These are phyloP conservation scores for Phallus indusiatus DNA, from an alignment of 768 basidiomycete genomes.

Conservation along the genomic window DNA sequence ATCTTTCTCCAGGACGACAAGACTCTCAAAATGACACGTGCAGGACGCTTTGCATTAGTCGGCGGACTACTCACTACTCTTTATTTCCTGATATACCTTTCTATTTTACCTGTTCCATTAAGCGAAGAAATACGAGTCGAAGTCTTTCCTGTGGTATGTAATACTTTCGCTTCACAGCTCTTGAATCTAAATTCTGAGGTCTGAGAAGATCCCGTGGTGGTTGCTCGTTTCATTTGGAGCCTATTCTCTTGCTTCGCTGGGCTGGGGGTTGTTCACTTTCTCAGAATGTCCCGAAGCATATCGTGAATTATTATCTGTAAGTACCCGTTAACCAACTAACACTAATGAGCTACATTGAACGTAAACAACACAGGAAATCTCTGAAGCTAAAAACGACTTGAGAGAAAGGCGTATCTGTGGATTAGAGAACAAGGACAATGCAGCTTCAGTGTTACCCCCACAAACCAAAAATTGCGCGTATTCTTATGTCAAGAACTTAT, in stretches of 20 bases:
- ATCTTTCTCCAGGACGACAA: neutral
- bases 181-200: neutral
- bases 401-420: conserved; percentile 53
- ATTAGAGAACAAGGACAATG: conserved; percentile 23
- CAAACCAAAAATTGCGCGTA: neutral
- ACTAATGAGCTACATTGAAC: neutral
- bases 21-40: conserved; percentile 44
- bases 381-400: conserved; percentile 46
- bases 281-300: conserved; percentile 77
- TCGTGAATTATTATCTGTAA: conserved; percentile 52
- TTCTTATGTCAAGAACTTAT: neutral
- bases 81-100: conserved; percentile 51
- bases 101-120: conserved; percentile 45
- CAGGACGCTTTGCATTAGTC: conserved; percentile 40
- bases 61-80: conserved; percentile 32
- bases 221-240: conserved; percentile 70
- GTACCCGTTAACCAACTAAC: conserved; percentile 15
- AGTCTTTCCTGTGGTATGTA: conserved; percentile 52
- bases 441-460: neutral
- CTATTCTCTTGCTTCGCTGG: conserved; percentile 68
- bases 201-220: conserved; percentile 71
- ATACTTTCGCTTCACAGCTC: neutral
- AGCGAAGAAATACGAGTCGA: conserved; percentile 35
- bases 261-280: conserved; percentile 65
- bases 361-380: conserved; percentile 43